Percentiles rank a stretch among this genome's conserved stretches.
Conservation (phyloP, 1,284 basidiomycete species). For the Malassezia pachydermatis region DNA sequence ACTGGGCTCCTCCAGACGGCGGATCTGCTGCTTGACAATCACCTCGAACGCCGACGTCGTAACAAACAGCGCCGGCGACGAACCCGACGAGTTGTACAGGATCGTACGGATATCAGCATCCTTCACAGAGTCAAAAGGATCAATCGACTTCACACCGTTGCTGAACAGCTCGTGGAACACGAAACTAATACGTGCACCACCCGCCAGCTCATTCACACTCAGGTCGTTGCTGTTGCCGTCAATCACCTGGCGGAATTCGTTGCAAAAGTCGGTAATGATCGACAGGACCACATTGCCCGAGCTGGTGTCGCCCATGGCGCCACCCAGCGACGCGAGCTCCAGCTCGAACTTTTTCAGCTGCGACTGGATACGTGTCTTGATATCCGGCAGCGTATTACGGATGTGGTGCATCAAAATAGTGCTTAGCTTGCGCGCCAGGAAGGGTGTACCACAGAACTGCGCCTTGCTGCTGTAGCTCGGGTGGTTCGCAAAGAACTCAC, state of each 20-base stretch:
- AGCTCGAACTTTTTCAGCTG: conserved; percentile 76
- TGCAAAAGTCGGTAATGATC: conserved; percentile 93
- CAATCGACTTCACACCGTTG: conserved; percentile 85
- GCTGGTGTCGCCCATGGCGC: conserved; percentile 70
- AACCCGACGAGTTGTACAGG: conserved; percentile 93
- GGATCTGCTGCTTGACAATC: conserved; percentile 97
- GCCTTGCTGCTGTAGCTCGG: conserved; percentile 82
- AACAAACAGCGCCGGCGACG: conserved; percentile 88
- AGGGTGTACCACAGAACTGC: conserved; percentile 93
- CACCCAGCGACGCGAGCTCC: conserved; percentile 77
- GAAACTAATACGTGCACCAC: conserved; percentile 93
- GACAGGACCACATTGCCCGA: conserved; percentile 78
- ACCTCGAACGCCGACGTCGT: conserved; percentile 93
- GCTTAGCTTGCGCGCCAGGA: conserved; percentile 91
- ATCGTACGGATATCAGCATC: conserved; percentile 93
- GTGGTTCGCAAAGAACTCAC: conserved; percentile 86
- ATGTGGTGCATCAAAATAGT: conserved; percentile 99
- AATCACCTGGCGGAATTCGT: conserved; percentile 89
- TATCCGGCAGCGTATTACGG: conserved; percentile 86
- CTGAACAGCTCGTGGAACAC: conserved; percentile 98
- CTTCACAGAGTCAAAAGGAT: conserved; percentile 96
- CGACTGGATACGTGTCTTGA: conserved; percentile 79
- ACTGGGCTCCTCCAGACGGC: conserved; percentile 82
- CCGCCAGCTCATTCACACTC: conserved; percentile 83
- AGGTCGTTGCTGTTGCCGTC: conserved; percentile 95